These are phyloP conservation scores for Peronosclerospora sorghi DNA, from an alignment of 352 stramenopile genomes.

Conservation along the genomic window DNA sequence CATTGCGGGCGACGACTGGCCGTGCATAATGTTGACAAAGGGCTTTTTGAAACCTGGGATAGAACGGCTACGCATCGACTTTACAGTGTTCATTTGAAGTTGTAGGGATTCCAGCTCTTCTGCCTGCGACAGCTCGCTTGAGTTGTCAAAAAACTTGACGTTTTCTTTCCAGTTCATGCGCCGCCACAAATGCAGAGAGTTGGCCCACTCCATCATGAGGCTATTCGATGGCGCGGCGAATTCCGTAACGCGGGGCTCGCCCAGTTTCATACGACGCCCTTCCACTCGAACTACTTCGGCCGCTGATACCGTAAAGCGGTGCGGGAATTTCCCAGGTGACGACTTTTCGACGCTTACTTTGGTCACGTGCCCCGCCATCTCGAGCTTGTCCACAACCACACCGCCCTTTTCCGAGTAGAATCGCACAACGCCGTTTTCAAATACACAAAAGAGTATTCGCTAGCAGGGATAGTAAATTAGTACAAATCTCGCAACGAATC, in stretches of 20 bases:
- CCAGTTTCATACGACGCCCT: constrained; percentile 68
- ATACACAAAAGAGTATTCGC: constrained; percentile 66
- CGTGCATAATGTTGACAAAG: constrained; percentile 47
- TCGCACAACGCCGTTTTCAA: constrained; percentile 60
- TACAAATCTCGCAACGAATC: neutral
- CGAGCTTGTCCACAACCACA: constrained; percentile 44
- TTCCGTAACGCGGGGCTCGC: constrained; percentile 46
- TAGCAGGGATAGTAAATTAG: constrained; percentile 10
- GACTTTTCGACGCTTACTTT: constrained; percentile 70
- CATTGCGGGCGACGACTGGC: constrained; percentile 46
- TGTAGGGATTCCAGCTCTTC: constrained; percentile 52
- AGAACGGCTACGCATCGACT: constrained; percentile 35
- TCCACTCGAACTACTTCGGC: constrained; percentile 64
- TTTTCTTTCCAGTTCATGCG: constrained; percentile 85
- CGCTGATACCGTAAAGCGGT: constrained; percentile 60
- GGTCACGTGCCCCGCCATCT: constrained; percentile 57
- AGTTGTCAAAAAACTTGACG: constrained; percentile 73
- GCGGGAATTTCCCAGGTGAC: constrained; percentile 47
- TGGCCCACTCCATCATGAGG: constrained; percentile 82
- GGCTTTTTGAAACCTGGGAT: constrained; percentile 35
- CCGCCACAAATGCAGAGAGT: constrained; percentile 70
- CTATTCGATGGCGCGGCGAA: constrained; percentile 60
- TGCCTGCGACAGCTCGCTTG: constrained; percentile 33
- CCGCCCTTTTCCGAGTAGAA: constrained; percentile 69
- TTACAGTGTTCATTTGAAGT: constrained; percentile 42